These are phyloP conservation scores for Salix brachista DNA, from an alignment of 345 rosid genomes.

Conservation along the genomic window DNA sequence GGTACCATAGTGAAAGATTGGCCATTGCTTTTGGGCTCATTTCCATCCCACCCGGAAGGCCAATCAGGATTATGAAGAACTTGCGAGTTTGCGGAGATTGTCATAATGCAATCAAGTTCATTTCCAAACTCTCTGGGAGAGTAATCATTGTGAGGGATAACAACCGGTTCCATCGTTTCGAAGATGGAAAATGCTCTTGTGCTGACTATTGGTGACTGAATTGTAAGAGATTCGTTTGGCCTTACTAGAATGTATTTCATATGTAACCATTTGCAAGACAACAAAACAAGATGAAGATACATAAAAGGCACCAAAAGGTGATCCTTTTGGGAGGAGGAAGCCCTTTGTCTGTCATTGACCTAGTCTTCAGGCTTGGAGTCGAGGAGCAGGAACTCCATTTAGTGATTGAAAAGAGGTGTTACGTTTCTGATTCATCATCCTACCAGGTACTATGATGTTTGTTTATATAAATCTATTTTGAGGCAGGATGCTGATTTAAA, in stretches of 20 bases:
- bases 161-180: constrained; percentile 77
- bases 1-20: constrained; percentile 78
- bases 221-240: not conserved
- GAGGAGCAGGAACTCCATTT: too few species aligned
- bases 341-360: too few species aligned
- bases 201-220: constrained; percentile 75
- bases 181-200: constrained; percentile 82
- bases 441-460: too few species aligned
- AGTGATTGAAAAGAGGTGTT: too few species aligned
- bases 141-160: constrained; percentile 81
- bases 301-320: too few species aligned
- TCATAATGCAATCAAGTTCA: constrained; percentile 75
- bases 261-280: not conserved
- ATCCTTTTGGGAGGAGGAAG: too few species aligned
- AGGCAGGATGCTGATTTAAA: too few species aligned
- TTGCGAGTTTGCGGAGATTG: constrained; percentile 87
- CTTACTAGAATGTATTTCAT: too few species aligned
- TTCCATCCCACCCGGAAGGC: constrained; percentile 53
- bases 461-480: too few species aligned
- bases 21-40: constrained; percentile 79
- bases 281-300: too few species aligned
- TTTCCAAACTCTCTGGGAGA: constrained; percentile 73
- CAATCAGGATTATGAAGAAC: constrained; percentile 79
- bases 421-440: too few species aligned
- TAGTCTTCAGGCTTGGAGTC: too few species aligned